phyloP scores from a whole-genome alignment of 192 early-diverging fungal genomes.

The Coemansia sp. region DNA sequence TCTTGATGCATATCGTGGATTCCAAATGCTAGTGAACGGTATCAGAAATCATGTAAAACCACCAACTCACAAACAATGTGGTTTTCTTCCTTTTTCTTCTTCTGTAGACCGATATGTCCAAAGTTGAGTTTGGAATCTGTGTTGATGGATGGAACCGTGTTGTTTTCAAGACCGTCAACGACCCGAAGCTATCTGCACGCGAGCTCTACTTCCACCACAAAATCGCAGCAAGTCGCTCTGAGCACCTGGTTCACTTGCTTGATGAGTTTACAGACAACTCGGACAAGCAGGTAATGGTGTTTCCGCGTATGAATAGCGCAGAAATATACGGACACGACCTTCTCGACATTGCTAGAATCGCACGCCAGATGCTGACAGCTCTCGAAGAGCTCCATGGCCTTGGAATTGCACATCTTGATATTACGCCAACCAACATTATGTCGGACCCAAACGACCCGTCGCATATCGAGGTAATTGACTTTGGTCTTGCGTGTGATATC shows the following conservation, averaged over 20 bases:
- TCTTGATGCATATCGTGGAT: no score
- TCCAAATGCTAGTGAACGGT: neutral
- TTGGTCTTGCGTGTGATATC: conserved; percentile 66
- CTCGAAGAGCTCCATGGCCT: conserved; percentile 63
- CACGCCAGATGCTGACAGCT: conserved; percentile 57
- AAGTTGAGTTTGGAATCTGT: conserved; percentile 66
- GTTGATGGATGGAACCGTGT: conserved; percentile 60
- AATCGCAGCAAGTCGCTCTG: conserved; percentile 39
- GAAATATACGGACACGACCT: conserved; percentile 57
- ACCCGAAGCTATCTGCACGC: conserved; percentile 54
- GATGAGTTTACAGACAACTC: conserved; percentile 65
- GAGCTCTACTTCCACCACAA: conserved; percentile 59
- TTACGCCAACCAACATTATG: conserved; percentile 68
- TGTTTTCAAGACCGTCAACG: conserved; percentile 66
- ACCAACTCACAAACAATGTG: neutral
- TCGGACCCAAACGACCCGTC: conserved; percentile 50
- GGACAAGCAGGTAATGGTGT: conserved; percentile 60
- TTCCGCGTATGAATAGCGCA: conserved; percentile 59
- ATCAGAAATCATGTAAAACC: neutral
- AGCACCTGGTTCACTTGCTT: conserved; percentile 58
- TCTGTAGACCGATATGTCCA: conserved; percentile 58
- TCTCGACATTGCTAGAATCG: conserved; percentile 54
- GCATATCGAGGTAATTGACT: conserved; percentile 70
- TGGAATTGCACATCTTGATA: conserved; percentile 68
- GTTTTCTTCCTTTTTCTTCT: neutral